Percentiles rank a stretch among this genome's conserved stretches.
These are phyloP conservation scores for Sclerotinia nivalis DNA, from an alignment of 2,329 filamentous ascomycete species.

Conservation along the genomic window DNA sequence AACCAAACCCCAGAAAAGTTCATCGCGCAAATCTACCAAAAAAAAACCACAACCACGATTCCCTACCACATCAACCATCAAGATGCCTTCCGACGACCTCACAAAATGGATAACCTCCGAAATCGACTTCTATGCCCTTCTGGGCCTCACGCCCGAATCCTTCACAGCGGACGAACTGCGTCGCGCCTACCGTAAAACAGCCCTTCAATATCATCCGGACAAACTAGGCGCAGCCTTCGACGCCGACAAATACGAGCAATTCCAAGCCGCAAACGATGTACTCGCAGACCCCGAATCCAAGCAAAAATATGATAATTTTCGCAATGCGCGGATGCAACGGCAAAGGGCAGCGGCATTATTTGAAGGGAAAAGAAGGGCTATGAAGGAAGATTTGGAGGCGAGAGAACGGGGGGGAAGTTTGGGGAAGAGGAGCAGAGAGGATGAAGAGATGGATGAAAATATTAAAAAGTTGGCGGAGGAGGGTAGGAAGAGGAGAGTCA, in stretches of 20 bases:
- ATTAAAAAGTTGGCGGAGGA: constrained; percentile 55
- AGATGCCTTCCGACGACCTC: constrained; percentile 41
- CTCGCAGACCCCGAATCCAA: constrained; percentile 71
- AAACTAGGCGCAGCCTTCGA: constrained; percentile 77
- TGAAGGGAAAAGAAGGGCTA: constrained; percentile 68
- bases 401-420: constrained; percentile 60
- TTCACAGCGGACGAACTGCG: constrained; percentile 38
- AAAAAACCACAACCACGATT: neutral
- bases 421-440: constrained; percentile 60
- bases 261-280: constrained; percentile 84
- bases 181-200: constrained; percentile 75
- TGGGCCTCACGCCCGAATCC: constrained; percentile 37
- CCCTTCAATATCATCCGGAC: constrained; percentile 91
- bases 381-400: constrained; percentile 84
- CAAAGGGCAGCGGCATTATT: constrained; percentile 71
- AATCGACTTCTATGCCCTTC: constrained; percentile 41
- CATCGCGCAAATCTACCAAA: neutral
- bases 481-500: constrained; percentile 52
- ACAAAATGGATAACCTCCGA: constrained; percentile 40
- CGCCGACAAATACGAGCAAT: constrained; percentile 78
- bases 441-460: constrained; percentile 51
- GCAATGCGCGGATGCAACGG: constrained; percentile 69
- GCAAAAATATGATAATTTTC: constrained; percentile 74
- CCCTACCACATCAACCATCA: constrained; percentile 7
- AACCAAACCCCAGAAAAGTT: neutral